Base-by-base conservation (phyloP, 2,329 filamentous ascomycete species). In the Nannizzia gypsea region DNA sequence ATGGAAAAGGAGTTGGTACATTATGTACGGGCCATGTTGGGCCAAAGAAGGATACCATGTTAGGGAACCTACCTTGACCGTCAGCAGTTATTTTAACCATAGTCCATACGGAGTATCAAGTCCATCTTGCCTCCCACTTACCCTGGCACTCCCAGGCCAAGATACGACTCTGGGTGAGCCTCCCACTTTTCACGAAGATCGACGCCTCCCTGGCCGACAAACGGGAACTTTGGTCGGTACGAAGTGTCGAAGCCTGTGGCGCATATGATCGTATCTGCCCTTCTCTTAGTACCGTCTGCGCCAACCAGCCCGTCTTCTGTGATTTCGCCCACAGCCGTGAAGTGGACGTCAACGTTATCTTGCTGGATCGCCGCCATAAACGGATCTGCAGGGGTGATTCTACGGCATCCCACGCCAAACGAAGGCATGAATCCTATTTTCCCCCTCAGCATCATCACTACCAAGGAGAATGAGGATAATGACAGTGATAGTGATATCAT, bases 361-460 rank as follows among this genome's bases (percentile, higher is more conserved):
- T 75, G 57, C 3, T 70, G 68, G 5, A 79, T 67, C 2, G 79
- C 76, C 64, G 81, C 77, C 6, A 81, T 73, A 64, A 79, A 81
- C 0, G 79, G 78, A 24, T 76, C 76, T 0, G 78, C 79, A 0
- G 79, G 80, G 0, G 79, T 80, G 17, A 79, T 64, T 1, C 79
- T 71, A 8, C 78, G 70, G 60, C 78, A 81, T 1, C 78, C 78
- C 5, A 69, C 61, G 9, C 61, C 59, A 60, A 65, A 69, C 1
- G 66, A 62, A 0, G 69, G 70, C 17, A 65, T 65, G 1, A 68
- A 60, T 15, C 58, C 58, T 60, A 28, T 15, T 22, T 13, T 9
- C 8, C 15, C 15, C 24, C 26, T 11, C 22, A 17, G 26, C 4
- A 3, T 22, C 4, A 3, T n/a, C 36, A 9, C 11, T 3, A 22